Evolutionary conservation across 352 stramenopile genomes (phyloP), one percentile per base, ranked within the genome.

Genomic region (Globisporangium polare): DNA sequence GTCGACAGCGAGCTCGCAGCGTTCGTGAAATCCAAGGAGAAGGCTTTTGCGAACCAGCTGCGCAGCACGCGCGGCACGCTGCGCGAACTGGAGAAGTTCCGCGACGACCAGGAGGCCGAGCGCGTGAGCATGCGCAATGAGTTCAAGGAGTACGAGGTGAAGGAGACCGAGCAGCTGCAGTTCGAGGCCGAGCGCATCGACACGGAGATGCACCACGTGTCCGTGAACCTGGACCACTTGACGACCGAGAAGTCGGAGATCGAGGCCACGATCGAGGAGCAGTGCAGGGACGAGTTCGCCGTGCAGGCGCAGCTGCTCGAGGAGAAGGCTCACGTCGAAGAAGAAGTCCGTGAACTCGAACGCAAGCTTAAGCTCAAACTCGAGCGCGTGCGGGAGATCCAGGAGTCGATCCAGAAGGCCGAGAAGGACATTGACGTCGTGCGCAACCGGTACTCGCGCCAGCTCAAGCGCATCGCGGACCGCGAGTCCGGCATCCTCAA

Each of bases 341-440:
- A 86, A 42, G 83, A 94, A 56, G 83, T 94, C 50, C 69, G 73
- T 5, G 86, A 89, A 50, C 66, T 94, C 0, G 83, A 94, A 57
- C 75, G 73, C 8, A 76, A 88, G 46, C 56, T 93, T n/a, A 77
- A 78, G 49, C 62, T 80, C 7, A 89, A 89, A 59, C 66, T 73
- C 26, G 72, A 83, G 46, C 71, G 83, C 13, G 73, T 91, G 29
- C 68, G 67, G 29, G 63, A 75, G 61, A 85, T 94, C 50, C 74
- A 94, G 50, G 67, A 65, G 3, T 80, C 79, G 7, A 90, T 94
- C 35, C 73, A 90, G 49, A 83, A 73, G 42, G 86, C 86, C 0
- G 83, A 94, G 53, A 77, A 75, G 17, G 83, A 92, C 37, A 94
- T 94, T 41, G 74, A 92, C 53, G 74, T 73, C 33, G 86, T 94